These are phyloP conservation scores for Ceratocystiopsis minuta DNA, from an alignment of 2,329 filamentous ascomycete species.

Conservation along the genomic window DNA sequence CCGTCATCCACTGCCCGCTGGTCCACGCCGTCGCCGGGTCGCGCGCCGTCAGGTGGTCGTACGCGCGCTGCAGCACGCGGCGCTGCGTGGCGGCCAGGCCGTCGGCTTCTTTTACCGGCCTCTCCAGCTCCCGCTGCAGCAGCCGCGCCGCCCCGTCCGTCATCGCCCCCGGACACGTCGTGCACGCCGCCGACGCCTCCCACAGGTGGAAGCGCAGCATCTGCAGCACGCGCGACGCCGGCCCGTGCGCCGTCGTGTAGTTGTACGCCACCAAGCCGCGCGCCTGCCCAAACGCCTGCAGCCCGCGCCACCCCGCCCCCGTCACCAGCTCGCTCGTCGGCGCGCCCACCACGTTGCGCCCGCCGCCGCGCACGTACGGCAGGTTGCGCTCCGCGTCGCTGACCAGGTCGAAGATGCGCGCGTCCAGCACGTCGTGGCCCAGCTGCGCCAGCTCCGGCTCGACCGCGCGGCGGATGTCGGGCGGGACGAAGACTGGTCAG, in stretches of 20 bases:
- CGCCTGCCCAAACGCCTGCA: conserved; percentile 39
- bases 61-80: conserved; percentile 32
- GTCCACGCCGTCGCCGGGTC: conserved; percentile 42
- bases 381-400: conserved; percentile 48
- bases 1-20: conserved; percentile 64
- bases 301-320: conserved; percentile 45
- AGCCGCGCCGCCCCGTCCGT: conserved; percentile 41
- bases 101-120: neutral
- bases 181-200: conserved; percentile 38
- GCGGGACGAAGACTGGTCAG: conserved; percentile 33
- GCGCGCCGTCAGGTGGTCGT: conserved; percentile 32
- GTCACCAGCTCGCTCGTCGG: conserved; percentile 42
- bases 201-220: conserved; percentile 42
- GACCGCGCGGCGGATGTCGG: conserved; percentile 19
- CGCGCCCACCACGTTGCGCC: conserved; percentile 43
- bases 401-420: conserved; percentile 35
- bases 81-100: conserved; percentile 14
- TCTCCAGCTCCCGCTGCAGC: conserved; percentile 24
- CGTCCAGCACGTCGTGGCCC: conserved; percentile 33
- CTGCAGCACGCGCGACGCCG: conserved; percentile 38
- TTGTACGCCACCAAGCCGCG: conserved; percentile 41
- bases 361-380: conserved; percentile 37
- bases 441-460: conserved; percentile 27
- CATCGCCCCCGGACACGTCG: conserved; percentile 50
- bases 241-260: conserved; percentile 33